phyloP scores from a whole-genome alignment of 2,329 filamentous ascomycete species.

The Colletotrichum sublineola region DNA sequence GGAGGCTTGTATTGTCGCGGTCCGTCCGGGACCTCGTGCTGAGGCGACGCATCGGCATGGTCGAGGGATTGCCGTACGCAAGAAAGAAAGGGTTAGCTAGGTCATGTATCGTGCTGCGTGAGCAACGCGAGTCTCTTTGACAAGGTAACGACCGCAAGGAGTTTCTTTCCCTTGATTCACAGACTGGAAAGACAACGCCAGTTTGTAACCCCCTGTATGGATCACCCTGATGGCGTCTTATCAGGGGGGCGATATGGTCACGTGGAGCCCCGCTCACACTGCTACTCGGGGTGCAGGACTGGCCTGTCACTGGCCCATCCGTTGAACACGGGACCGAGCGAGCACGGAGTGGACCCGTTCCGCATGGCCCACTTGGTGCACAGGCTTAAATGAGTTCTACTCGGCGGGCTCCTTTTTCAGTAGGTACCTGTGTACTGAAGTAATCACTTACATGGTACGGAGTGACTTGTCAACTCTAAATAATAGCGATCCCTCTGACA shows the following conservation, averaged over 20 bases:
- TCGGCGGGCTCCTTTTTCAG: neutral
- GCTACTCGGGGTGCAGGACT: neutral
- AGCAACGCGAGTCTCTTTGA: slow-evolving; percentile 2
- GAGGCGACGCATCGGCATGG: slow-evolving; percentile 39
- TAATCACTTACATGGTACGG: neutral
- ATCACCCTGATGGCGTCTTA: slow-evolving; percentile 23
- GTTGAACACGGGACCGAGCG: slow-evolving; percentile 3
- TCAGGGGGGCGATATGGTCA: slow-evolving; percentile 20
- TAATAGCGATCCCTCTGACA: too few relatives aligned
- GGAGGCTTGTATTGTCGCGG: slow-evolving; percentile 61
- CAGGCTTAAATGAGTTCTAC: slow-evolving; percentile 11
- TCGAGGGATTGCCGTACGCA: slow-evolving; percentile 6
- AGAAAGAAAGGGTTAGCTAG: neutral
- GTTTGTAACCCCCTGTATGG: slow-evolving; percentile 16
- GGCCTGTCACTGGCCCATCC: slow-evolving; percentile 28
- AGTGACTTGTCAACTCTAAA: neutral
- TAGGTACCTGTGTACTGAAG: too few relatives aligned
- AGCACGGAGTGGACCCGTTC: slow-evolving; percentile 11
- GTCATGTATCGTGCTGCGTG: slow-evolving; percentile 26
- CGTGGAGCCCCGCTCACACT: slow-evolving; percentile 7
- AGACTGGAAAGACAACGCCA: neutral
- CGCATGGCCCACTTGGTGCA: slow-evolving; percentile 13
- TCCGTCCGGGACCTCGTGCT: slow-evolving; percentile 28
- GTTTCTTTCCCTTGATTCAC: slow-evolving; percentile 27
- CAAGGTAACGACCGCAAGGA: slow-evolving; percentile 8